Conservation (phyloP, 768 basidiomycete genomes). For the Phlebiopsis gigantea region DNA sequence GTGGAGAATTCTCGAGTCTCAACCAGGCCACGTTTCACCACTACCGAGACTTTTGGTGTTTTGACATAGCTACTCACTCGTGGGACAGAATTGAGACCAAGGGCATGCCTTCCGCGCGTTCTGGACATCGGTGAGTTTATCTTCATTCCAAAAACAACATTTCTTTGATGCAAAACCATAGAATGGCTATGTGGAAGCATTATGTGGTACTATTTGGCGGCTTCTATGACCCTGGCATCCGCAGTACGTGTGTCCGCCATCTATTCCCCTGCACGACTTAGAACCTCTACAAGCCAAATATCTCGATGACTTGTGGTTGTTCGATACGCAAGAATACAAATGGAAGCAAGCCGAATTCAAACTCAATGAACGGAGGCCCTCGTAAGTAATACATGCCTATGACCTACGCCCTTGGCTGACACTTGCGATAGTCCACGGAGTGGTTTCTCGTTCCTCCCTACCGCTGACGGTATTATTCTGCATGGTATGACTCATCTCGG, state of each 20-base stretch:
- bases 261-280: neutral
- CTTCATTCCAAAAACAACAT: no score
- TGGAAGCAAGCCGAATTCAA: conserved; percentile 77
- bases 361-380: conserved; percentile 67
- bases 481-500: conserved; percentile 44
- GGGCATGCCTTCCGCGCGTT: conserved; percentile 69
- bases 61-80: conserved; percentile 68
- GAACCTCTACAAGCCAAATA: conserved; percentile 55
- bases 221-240: conserved; percentile 82
- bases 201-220: conserved; percentile 84
- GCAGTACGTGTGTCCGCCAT: conserved; percentile 42
- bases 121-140: conserved; percentile 73
- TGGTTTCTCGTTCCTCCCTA: conserved; percentile 82
- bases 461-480: conserved; percentile 71
- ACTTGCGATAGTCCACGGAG: conserved; percentile 52
- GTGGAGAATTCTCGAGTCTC: conserved; percentile 83
- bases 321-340: conserved; percentile 80
- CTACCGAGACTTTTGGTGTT: conserved; percentile 86
- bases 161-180: no score
- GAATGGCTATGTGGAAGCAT: conserved; percentile 90
- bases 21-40: conserved; percentile 84
- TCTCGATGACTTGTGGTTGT: conserved; percentile 79
- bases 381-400: conserved; percentile 38
- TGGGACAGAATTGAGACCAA: conserved; percentile 93
- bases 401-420: neutral